Evolutionary conservation across 768 basidiomycete genomes (phyloP).

Genomic region (Candolleomyces aberdarensis): DNA sequence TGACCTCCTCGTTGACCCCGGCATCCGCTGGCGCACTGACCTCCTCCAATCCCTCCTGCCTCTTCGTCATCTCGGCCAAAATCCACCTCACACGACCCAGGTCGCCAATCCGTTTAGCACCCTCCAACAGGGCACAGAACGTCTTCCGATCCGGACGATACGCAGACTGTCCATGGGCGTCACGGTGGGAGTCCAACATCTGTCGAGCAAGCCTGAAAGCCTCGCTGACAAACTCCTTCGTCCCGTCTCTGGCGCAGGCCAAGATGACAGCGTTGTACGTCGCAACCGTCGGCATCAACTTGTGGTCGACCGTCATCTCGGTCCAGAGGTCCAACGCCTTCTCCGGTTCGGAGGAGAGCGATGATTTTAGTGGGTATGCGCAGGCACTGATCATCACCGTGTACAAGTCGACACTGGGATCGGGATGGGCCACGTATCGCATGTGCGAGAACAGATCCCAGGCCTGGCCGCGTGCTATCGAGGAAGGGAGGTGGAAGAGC

Average conservation of each 20-base stretch:
- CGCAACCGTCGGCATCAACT: constrained; percentile 57
- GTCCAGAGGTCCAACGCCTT: constrained; percentile 90
- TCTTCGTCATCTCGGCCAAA: constrained; percentile 74
- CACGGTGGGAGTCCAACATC: constrained; percentile 80
- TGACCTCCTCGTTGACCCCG: constrained; percentile 59
- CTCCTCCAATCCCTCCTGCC: constrained; percentile 20
- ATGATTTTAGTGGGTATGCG: constrained; percentile 45
- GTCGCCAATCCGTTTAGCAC: constrained; percentile 85
- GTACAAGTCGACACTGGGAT: constrained; percentile 71
- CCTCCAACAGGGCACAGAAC: constrained; percentile 85
- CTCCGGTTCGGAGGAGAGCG: constrained; percentile 72
- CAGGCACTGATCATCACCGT: constrained; percentile 88
- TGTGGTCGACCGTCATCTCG: constrained; percentile 81
- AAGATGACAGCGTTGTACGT: constrained; percentile 83
- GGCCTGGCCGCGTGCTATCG: constrained; percentile 67
- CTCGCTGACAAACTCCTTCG: constrained; percentile 66
- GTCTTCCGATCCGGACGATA: constrained; percentile 63
- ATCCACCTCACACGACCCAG: constrained; percentile 85
- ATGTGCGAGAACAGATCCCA: constrained; percentile 97
- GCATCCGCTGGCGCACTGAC: constrained; percentile 20
- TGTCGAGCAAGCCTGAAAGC: constrained; percentile 80
- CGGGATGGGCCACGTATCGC: constrained; percentile 91
- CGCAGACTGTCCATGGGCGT: constrained; percentile 53
- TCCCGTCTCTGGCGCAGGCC: constrained; percentile 70
- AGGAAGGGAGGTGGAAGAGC: constrained; percentile 48